Evolutionary conservation across 2,329 filamentous ascomycete genomes (phyloP).

Genomic region (Penicillium italicum): DNA sequence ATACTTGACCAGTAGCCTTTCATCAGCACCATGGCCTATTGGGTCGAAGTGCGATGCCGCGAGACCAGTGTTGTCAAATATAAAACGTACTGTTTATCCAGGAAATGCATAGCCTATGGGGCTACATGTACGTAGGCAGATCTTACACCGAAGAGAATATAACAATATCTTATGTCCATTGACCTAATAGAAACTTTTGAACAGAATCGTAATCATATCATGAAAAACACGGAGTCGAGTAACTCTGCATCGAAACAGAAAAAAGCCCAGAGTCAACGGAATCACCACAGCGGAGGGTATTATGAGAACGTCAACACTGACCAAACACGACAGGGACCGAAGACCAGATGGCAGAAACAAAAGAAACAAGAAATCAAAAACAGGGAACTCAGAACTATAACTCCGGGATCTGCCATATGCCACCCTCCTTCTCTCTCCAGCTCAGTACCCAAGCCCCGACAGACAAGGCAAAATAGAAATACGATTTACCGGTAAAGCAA

Average conservation of each 20-base stretch:
- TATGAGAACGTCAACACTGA: conserved; percentile 11
- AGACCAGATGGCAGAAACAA: conserved; percentile 9
- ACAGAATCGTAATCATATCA: conserved; percentile 13
- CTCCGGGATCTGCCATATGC: conserved; percentile 12
- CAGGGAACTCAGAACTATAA: neutral
- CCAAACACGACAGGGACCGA: conserved; percentile 10
- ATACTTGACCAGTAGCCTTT: neutral
- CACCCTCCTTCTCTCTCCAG: neutral
- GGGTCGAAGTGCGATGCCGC: no score
- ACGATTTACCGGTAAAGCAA: neutral
- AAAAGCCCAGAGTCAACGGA: conserved; percentile 10
- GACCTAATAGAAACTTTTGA: conserved; percentile 11
- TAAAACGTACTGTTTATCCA: no score
- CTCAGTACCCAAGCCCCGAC: neutral
- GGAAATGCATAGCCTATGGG: neutral
- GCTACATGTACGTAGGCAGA: neutral
- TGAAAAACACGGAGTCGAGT: conserved; percentile 1
- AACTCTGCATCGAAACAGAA: conserved; percentile 6
- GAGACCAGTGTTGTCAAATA: neutral
- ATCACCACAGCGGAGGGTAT: conserved; percentile 13
- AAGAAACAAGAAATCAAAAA: neutral
- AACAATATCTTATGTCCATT: conserved; percentile 11
- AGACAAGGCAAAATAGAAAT: neutral
- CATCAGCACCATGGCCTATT: neutral
- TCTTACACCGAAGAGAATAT: neutral